Conservation (phyloP, 83 land plant genomes). For the Thuja plicata region DNA sequence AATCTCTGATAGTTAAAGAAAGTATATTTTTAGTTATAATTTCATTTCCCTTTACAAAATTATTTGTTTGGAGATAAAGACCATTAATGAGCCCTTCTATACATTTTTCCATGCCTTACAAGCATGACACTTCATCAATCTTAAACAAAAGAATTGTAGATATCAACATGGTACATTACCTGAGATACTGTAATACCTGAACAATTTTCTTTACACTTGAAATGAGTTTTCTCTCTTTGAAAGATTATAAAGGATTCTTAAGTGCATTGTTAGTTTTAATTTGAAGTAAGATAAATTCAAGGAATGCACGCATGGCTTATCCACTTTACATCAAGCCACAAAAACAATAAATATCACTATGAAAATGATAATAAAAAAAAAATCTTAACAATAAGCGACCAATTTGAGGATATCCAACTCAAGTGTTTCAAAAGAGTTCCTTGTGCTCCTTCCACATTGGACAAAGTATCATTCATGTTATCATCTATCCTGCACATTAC, state of each 20-base stretch:
- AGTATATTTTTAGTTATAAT: background rate
- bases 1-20: too few relatives aligned
- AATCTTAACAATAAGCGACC: slow-evolving; percentile 81
- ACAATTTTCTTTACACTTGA: background rate
- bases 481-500: slow-evolving; percentile 77
- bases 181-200: background rate
- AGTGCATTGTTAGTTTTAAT: background rate
- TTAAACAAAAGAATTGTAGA: background rate
- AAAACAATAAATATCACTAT: slow-evolving; percentile 58
- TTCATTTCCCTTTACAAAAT: background rate
- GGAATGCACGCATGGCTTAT: background rate
- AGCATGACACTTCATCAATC: background rate
- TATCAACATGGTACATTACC: background rate
- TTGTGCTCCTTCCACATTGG: slow-evolving; percentile 80
- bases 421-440: slow-evolving; percentile 66
- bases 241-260: background rate
- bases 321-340: slow-evolving; percentile 21
- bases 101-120: background rate
- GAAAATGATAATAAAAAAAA: slow-evolving; percentile 61
- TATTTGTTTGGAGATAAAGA: background rate
- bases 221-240: background rate
- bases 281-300: background rate
- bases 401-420: slow-evolving; percentile 67
- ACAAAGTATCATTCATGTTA: slow-evolving; percentile 79
- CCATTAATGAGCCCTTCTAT: background rate